Evolutionary conservation across 176 grass and related monocot species (phyloP), one percentile per base, ranked within the genome.

Genomic region (Chloris gayana): DNA sequence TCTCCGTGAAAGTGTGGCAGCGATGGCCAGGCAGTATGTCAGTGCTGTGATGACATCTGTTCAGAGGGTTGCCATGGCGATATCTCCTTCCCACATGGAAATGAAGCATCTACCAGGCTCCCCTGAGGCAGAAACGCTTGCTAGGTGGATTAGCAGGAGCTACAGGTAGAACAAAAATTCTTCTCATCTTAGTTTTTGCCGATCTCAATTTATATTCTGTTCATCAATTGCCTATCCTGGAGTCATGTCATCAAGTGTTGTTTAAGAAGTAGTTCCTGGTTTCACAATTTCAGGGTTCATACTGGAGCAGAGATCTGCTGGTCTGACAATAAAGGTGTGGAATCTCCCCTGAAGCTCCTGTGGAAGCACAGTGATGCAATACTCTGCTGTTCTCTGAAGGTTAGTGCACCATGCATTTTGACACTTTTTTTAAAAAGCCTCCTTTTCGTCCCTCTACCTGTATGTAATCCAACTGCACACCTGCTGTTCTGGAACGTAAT

Each of bases 1-100:
- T 53, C 83, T 98, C 19, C 89, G 86, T 7, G 95, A 98, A 1
- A 98, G 73, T 13, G 95, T 98, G 11, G 92, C 92, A 17, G 89
- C 78, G 62, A 98, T 98, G 95, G 90, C 90, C 1, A 85, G 81
- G 61, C 90, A 91, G 67, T 94, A 98, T 39, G 92, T 98, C 46
- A 87, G 95, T 60, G 78, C 86, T 24, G 95, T 98, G 69, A 91
- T 93, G 65, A 65, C 95, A 6, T 94, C 95, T 0, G 92, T 98
- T 15, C 95, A 98, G 86, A 94, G 90, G 79, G 90, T 98, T 80
- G 95, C 95, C 12, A 94, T 98, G 88, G 95, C 88, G 5, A 89
- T 98, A 70, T 84, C 92, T 54, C 95, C 95, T 59, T 86, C 89
- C 4, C 53, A 75, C 21, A 85, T 92, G 1, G 78, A 89, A 81